These are phyloP conservation scores for Coemansia sp. DNA, from an alignment of 192 early-diverging fungal genomes.

Conservation along the genomic window DNA sequence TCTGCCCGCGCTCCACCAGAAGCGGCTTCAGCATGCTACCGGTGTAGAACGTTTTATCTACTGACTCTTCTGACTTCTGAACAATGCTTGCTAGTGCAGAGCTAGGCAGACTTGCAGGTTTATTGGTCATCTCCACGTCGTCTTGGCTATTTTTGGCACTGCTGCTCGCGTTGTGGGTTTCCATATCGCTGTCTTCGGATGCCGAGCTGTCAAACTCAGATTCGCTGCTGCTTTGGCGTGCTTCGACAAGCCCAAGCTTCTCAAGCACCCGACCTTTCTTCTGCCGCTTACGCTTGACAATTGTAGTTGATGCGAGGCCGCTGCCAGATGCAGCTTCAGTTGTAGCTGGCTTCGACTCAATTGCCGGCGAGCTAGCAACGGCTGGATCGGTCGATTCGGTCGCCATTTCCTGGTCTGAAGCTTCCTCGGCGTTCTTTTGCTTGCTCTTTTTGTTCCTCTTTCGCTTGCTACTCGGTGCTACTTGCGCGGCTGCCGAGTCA, in stretches of 20 bases:
- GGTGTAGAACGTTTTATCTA: conserved; percentile 25
- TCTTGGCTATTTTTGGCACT: conserved; percentile 7
- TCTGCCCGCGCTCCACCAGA: conserved; percentile 17
- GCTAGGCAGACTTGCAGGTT: background rate
- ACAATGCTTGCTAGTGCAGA: no score
- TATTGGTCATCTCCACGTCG: background rate
- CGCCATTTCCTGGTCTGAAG: background rate
- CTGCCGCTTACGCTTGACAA: conserved; percentile 56
- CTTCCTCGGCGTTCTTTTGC: background rate
- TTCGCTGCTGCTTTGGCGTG: conserved; percentile 27
- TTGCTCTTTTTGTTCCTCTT: conserved; percentile 11
- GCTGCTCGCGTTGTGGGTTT: background rate
- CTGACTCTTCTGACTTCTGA: background rate
- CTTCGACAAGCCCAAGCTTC: conserved; percentile 33
- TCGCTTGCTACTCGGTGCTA: background rate
- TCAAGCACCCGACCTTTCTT: conserved; percentile 54
- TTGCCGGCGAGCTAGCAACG: no score
- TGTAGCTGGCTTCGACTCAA: background rate
- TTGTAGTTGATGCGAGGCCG: conserved; percentile 29
- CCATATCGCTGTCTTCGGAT: conserved; percentile 31
- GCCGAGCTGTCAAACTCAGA: conserved; percentile 77
- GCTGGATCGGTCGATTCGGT: no score
- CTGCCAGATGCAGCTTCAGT: conserved; percentile 28
- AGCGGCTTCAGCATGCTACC: conserved; percentile 46
- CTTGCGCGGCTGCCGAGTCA: background rate